phyloP scores from a whole-genome alignment of 1,139 yeast genomes.

The Hemisphaericaspora xylanilytica region DNA sequence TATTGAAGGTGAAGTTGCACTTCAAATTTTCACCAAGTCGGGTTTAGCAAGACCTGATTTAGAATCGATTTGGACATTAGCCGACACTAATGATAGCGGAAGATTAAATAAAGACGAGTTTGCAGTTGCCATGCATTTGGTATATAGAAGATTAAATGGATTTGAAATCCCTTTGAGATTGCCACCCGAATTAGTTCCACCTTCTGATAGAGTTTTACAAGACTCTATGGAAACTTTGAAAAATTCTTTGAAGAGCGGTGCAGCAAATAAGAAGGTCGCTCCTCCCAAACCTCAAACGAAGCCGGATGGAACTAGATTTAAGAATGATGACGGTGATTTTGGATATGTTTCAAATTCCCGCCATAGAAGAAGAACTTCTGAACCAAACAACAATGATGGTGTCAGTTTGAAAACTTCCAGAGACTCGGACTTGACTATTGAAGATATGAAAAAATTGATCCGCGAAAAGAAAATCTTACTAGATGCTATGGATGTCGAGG shows the following conservation, averaged over 20 bases:
- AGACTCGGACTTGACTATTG: constrained; percentile 36
- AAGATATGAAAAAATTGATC: constrained; percentile 59
- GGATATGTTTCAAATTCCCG: constrained; percentile 68
- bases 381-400: constrained; percentile 5
- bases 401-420: constrained; percentile 22
- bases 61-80: constrained; percentile 85
- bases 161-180: constrained; percentile 67
- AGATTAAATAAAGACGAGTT: constrained; percentile 75
- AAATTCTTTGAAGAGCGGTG: constrained; percentile 41
- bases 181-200: constrained; percentile 74
- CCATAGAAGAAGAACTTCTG: constrained; percentile 44
- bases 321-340: constrained; percentile 62
- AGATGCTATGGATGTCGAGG: constrained; percentile 71
- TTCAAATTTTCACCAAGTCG: constrained; percentile 83
- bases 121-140: constrained; percentile 81
- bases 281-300: constrained; percentile 21
- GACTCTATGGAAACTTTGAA: constrained; percentile 45
- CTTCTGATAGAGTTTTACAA: constrained; percentile 65
- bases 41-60: constrained; percentile 83
- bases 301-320: constrained; percentile 60
- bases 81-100: constrained; percentile 69
- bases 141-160: constrained; percentile 72
- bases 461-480: constrained; percentile 68
- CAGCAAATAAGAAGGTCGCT: constrained; percentile 27
- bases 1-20: constrained; percentile 79